A percentile compares a stretch with the other conserved stretches of the same genome.
Conservation (phyloP, 805 yeast species). For the Cyberlindnera amylophila region DNA sequence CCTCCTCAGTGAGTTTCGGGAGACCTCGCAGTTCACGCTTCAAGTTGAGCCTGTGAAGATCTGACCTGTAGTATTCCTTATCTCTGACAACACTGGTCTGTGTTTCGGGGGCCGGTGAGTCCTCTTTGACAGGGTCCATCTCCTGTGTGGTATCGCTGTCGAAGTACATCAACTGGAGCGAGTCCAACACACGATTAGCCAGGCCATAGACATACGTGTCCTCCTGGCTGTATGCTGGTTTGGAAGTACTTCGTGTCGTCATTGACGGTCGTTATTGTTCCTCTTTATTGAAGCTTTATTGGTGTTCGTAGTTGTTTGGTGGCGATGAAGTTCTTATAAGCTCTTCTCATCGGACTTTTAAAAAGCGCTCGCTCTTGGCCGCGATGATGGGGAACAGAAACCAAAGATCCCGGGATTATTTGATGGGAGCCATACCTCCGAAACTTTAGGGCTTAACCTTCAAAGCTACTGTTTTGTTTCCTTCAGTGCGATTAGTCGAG, state of each 20-base stretch:
- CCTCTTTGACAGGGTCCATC: constrained; percentile 18
- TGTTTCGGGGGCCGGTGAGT: constrained; percentile 15
- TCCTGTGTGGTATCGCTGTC: constrained; percentile 45
- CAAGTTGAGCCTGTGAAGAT: constrained; percentile 54
- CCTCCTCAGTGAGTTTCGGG: constrained; percentile 46
- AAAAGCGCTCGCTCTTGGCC: background rate
- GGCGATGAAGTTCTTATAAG: too few relatives aligned
- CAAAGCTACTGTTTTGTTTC: too few relatives aligned
- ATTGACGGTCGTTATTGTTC: background rate
- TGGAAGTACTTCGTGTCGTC: background rate
- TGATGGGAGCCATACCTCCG: background rate
- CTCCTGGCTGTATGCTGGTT: constrained; percentile 11
- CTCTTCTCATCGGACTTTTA: too few relatives aligned
- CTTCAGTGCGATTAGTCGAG: too few relatives aligned
- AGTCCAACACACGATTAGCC: constrained; percentile 35
- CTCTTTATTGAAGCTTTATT: background rate
- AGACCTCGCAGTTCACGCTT: constrained; percentile 48
- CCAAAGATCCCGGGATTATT: too few relatives aligned
- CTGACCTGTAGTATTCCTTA: constrained; percentile 52
- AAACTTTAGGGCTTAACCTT: too few relatives aligned
- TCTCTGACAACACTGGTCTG: constrained; percentile 11
- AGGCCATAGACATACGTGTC: constrained; percentile 51
- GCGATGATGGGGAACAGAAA: background rate
- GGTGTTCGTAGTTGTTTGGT: background rate
- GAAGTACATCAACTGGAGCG: constrained; percentile 52